A percentile compares a stretch with the other conserved stretches of the same genome.
Conservation (phyloP, 331 rosid genomes). For the Rhamnella rubrinervis region DNA sequence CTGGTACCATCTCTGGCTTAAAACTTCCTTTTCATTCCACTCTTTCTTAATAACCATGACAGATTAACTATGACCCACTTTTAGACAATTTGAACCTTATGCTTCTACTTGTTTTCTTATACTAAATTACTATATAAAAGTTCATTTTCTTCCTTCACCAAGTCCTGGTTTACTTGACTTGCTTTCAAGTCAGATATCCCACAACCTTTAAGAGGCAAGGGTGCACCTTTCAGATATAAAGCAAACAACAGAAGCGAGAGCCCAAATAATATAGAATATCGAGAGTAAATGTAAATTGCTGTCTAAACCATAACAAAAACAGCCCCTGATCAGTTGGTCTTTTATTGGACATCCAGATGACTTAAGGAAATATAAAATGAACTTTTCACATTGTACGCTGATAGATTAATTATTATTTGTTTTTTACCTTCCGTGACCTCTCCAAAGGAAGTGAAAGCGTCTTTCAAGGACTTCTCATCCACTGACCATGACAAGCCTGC, state of each 20-base stretch:
- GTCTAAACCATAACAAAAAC: background rate
- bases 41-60: too few species aligned
- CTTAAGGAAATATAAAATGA: background rate
- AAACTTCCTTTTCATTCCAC: too few species aligned
- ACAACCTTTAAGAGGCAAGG: background rate
- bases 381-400: background rate
- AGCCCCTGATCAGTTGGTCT: conserved; percentile 23
- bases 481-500: conserved; percentile 87
- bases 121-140: too few species aligned
- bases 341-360: conserved; percentile 42
- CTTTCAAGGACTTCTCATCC: conserved; percentile 74
- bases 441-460: conserved; percentile 85
- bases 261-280: background rate
- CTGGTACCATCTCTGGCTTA: too few species aligned
- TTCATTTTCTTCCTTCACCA: too few species aligned
- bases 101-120: too few species aligned
- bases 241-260: background rate
- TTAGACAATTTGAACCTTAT: too few species aligned
- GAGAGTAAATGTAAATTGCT: background rate
- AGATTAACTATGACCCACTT: too few species aligned
- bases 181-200: background rate
- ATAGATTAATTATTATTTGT: background rate
- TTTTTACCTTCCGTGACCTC: conserved; percentile 69
- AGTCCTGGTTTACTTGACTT: too few species aligned
- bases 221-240: background rate